Evolutionary conservation across 768 basidiomycete species (phyloP).

Genomic region (Naganishia kalamii): DNA sequence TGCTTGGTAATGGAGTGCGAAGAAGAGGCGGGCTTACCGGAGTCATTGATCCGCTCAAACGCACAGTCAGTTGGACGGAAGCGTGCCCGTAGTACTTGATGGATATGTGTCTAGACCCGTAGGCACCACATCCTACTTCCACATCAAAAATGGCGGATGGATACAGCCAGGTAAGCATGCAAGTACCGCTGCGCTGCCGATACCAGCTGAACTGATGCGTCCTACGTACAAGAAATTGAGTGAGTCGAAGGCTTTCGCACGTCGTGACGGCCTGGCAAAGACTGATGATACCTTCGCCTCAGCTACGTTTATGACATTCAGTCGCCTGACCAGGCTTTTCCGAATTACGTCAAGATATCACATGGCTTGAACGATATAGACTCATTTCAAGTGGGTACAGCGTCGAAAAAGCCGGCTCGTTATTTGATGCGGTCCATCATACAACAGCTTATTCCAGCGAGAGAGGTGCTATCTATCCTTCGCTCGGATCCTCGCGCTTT

Average conservation of each 20-base stretch:
- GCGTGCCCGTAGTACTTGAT: slow-evolving; percentile 43
- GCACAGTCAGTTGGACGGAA: slow-evolving; percentile 46
- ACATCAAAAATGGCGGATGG: slow-evolving; percentile 64
- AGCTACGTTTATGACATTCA: slow-evolving; percentile 80
- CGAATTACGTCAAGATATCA: slow-evolving; percentile 56
- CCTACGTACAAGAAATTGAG: background rate
- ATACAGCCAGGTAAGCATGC: slow-evolving; percentile 53
- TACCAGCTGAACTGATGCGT: background rate
- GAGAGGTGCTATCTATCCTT: slow-evolving; percentile 60
- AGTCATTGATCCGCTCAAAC: slow-evolving; percentile 53
- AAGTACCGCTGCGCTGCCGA: no score
- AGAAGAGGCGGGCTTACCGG: slow-evolving; percentile 81
- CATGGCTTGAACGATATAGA: slow-evolving; percentile 91
- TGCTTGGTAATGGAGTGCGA: slow-evolving; percentile 80
- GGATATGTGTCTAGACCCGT: slow-evolving; percentile 44
- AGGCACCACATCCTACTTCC: slow-evolving; percentile 77
- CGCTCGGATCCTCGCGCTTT: slow-evolving; percentile 58
- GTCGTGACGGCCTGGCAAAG: no score
- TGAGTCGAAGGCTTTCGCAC: background rate
- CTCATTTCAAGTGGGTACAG: slow-evolving; percentile 65
- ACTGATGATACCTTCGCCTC: background rate
- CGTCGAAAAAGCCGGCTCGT: no score
- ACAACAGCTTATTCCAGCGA: slow-evolving; percentile 61
- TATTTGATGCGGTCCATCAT: no score
- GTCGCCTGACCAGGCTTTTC: slow-evolving; percentile 52